Evolutionary conservation across 176 grass and related monocot species (phyloP), one percentile per base, ranked within the genome.

Genomic region (Poa annua): DNA sequence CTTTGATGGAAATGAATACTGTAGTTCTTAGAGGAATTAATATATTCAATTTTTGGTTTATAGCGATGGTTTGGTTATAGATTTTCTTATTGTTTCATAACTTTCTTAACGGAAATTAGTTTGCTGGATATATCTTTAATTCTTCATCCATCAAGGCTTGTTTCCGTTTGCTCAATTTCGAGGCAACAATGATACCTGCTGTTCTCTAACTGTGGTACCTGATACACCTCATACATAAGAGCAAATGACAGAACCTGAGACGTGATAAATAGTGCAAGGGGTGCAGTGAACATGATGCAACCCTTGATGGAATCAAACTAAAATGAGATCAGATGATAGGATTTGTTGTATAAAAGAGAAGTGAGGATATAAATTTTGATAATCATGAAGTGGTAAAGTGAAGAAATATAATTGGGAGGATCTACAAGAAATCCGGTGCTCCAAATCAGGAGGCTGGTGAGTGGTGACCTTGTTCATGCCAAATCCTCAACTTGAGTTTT

Each of bases 231-330:
- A 74, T 79, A 74, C 75, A 67, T 87, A 91, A 63, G 70, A 87
- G 84, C 53, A 84, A 81, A 57, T 86, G 62, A 89, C 80, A 63
- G n/a, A n/a, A n/a, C n/a, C n/a, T n/a, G n/a, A n/a, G n/a, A n/a
- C n/a, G n/a, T n/a, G n/a, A n/a, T n/a, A n/a, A n/a, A n/a, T n/a
- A n/a, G n/a, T 29, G 29, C 29, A 29, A 29, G 29, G 29, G 29
- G 29, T 29, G 29, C 29, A 29, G 29, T 29, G 29, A 29, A 29
- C 29, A 29, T 29, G 29, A 29, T 29, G 29, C 29, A 29, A 29
- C 29, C 29, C 29, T 29, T 2, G 29, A 29, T 29, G 29, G 29
- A 29, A 29, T 29, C 29, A 29, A 29, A 29, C 29, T 29, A 29
- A 29, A 29, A 29, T 29, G 29, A 29, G 29, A 29, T 29, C 29